Evolutionary conservation across 2,329 filamentous ascomycete species (phyloP).

Genomic region (Diaporthe citri): DNA sequence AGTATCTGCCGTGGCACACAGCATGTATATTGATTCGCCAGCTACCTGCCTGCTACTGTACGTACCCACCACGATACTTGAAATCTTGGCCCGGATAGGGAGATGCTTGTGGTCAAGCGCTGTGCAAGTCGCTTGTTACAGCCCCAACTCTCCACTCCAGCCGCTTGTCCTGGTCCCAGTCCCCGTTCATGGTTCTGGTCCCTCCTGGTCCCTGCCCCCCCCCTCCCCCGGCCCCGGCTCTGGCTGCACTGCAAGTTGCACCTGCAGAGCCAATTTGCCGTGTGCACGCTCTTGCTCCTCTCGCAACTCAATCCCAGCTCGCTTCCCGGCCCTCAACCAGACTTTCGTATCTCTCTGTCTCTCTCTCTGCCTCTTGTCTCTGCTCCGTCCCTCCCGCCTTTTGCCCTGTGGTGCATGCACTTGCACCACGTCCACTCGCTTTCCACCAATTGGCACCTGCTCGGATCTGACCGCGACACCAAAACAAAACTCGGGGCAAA

Average conservation of each 20-base stretch:
- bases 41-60: background rate
- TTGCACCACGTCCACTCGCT: slow-evolving; percentile 35
- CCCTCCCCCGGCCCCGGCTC: slow-evolving; percentile 6
- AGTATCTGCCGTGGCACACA: slow-evolving; percentile 3
- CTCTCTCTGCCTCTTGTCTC: background rate
- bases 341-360: slow-evolving; percentile 15
- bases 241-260: slow-evolving; percentile 13
- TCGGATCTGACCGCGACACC: slow-evolving; percentile 30
- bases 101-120: slow-evolving; percentile 24
- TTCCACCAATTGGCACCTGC: slow-evolving; percentile 15
- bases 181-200: background rate
- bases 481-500: slow-evolving; percentile 23
- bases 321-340: slow-evolving; percentile 9
- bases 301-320: slow-evolving; percentile 26
- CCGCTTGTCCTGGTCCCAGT: background rate
- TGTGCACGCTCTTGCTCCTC: slow-evolving; percentile 12
- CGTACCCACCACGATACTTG: background rate
- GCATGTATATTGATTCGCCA: background rate
- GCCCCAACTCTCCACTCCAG: slow-evolving; percentile 12
- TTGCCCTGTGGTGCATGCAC: background rate
- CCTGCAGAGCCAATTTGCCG: slow-evolving; percentile 28
- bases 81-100: slow-evolving; percentile 29
- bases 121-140: slow-evolving; percentile 14
- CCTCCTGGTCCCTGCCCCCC: background rate
- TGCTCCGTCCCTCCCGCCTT: background rate